A percentile compares a stretch with the other conserved stretches of the same genome.
These are phyloP conservation scores for Volvariella surrecta DNA, from an alignment of 1,284 basidiomycete genomes.

Conservation along the genomic window DNA sequence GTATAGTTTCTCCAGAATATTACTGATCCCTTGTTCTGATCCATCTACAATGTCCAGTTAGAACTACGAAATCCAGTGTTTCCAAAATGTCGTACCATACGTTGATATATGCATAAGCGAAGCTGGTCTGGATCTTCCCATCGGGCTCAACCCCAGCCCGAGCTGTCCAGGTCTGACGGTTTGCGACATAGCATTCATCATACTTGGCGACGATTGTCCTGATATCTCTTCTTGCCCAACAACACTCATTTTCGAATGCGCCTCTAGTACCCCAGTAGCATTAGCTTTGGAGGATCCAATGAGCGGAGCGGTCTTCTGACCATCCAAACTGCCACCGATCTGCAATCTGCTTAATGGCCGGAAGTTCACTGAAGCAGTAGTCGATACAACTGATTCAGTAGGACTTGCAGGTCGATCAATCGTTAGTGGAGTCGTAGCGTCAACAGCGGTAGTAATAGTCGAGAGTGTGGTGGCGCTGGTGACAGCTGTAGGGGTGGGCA, in stretches of 20 bases:
- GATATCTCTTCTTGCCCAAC: conserved; percentile 61
- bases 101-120: conserved; percentile 55
- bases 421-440: conserved; percentile 21
- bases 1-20: conserved; percentile 84
- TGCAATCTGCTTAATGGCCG: conserved; percentile 54
- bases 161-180: conserved; percentile 27
- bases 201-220: conserved; percentile 63
- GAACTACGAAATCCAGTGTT: neutral
- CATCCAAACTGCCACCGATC: conserved; percentile 51
- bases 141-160: conserved; percentile 18
- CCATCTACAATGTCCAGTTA: conserved; percentile 65
- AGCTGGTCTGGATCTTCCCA: conserved; percentile 23
- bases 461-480: conserved; percentile 15
- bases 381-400: conserved; percentile 64
- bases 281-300: conserved; percentile 74
- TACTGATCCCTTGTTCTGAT: conserved; percentile 79
- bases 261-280: conserved; percentile 68
- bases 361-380: conserved; percentile 53
- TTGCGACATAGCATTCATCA: conserved; percentile 43
- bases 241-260: conserved; percentile 50
- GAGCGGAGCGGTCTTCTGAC: conserved; percentile 78
- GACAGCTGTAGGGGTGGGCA: neutral
- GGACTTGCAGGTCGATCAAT: conserved; percentile 59
- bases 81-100: conserved; percentile 50
- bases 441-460: conserved; percentile 21